Base-by-base conservation (phyloP, 2,329 filamentous ascomycete genomes). In the Colletotrichum sp. region DNA sequence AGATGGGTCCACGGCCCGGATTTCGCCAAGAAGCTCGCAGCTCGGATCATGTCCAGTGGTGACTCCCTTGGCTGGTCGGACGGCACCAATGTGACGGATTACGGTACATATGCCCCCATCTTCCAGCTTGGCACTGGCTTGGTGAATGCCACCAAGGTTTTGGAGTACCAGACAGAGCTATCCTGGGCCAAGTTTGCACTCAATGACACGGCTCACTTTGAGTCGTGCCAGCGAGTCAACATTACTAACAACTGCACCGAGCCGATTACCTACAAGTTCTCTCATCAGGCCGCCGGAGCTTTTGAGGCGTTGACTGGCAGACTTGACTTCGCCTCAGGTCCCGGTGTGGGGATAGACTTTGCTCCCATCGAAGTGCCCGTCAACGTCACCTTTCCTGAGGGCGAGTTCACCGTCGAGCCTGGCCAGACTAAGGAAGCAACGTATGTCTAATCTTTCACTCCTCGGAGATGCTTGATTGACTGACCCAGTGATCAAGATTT, bases 161-260 rank as follows among this genome's bases (percentile, higher is more conserved):
- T 89, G 12, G 82, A 85, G 32, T 84, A 86, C 58, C 83, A 82
- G 4, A 86, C 85, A 0, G 72, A 82, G 34, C 79, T 88, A 30
- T 82, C 81, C 26, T 87, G 85, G 16, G 83, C 85, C 34, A 85
- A 86, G 12, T 86, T 91, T 63, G 83, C 86, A 13, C 85, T 91
- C 71, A 88, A 87, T 67, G 89, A 91, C 72, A 89, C 87, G 1
- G 82, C 85, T 57, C 77, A 87, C 68, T 88, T 90, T 74, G 77
- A 78, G 15, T 74, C 81, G 2, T 73, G 75, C 6, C 86, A 86
- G 80, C 36, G 71, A 0, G 79, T 85, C 26, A 79, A 81, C 52
- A 85, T 91, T 68, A 86, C 83, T 26, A 91, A 91, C 78, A 83
- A 81, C 18, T 88, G 83, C 28, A 55, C 68, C 0, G 9, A 80